A percentile compares a stretch with the other conserved stretches of the same genome.
Conservation (phyloP, 805 yeast species). For the Candida pseudofarinosa region DNA sequence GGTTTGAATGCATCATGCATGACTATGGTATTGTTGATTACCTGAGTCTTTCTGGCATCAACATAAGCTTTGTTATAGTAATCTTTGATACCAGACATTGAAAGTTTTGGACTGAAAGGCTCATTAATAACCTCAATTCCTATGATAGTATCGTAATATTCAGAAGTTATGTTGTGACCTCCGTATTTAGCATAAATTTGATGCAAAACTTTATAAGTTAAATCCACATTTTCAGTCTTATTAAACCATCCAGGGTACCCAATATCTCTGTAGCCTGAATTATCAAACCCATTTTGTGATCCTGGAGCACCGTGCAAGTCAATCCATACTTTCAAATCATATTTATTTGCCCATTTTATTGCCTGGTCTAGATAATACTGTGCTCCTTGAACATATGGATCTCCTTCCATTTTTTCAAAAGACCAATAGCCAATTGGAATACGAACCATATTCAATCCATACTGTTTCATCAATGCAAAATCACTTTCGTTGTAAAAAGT, state of each 20-base stretch:
- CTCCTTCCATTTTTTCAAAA: slow-evolving; percentile 43
- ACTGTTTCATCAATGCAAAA: slow-evolving; percentile 44
- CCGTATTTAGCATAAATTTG: slow-evolving; percentile 35
- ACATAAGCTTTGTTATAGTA: slow-evolving; percentile 28
- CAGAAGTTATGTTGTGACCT: slow-evolving; percentile 15
- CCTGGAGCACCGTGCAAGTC: slow-evolving; percentile 84
- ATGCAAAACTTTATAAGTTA: slow-evolving; percentile 30
- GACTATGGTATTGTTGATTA: slow-evolving; percentile 41
- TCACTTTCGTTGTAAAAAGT: slow-evolving; percentile 58
- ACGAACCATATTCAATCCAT: slow-evolving; percentile 66
- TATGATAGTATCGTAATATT: slow-evolving; percentile 29
- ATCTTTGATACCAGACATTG: slow-evolving; percentile 17
- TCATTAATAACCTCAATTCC: slow-evolving; percentile 41
- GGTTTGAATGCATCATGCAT: slow-evolving; percentile 65
- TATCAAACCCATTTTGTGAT: slow-evolving; percentile 83
- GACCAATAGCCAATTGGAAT: slow-evolving; percentile 86
- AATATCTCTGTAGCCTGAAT: slow-evolving; percentile 60
- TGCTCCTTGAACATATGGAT: slow-evolving; percentile 68
- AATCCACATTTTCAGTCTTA: slow-evolving; percentile 20
- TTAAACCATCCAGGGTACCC: slow-evolving; percentile 36
- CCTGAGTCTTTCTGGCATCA: slow-evolving; percentile 28
- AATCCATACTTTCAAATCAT: slow-evolving; percentile 64
- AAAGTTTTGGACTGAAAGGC: slow-evolving; percentile 27
- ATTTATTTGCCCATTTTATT: slow-evolving; percentile 59
- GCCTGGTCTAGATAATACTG: slow-evolving; percentile 61